Percentiles rank a stretch among this genome's conserved stretches.
Conservation (phyloP, 768 basidiomycete genomes). For the Amanita phalloides region DNA sequence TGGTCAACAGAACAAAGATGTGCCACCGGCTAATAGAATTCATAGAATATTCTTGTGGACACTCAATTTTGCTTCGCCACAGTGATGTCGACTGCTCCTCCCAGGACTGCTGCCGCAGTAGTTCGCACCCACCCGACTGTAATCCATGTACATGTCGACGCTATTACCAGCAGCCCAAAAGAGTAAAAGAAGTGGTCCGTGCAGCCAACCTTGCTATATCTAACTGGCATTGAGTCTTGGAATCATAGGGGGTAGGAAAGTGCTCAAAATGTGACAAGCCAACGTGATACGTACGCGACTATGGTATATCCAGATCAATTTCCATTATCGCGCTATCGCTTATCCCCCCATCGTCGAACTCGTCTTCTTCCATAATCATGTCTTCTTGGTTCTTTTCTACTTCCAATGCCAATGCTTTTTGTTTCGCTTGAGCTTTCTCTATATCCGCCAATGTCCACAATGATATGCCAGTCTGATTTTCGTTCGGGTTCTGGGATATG, state of each 20-base stretch:
- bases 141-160: slow-evolving; percentile 38
- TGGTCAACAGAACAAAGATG: slow-evolving; percentile 28
- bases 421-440: slow-evolving; percentile 74
- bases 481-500: slow-evolving; percentile 97
- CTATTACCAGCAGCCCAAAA: slow-evolving; percentile 51
- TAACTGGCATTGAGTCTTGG: slow-evolving; percentile 10
- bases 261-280: slow-evolving; percentile 23
- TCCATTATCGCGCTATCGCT: slow-evolving; percentile 52
- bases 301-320: slow-evolving; percentile 35
- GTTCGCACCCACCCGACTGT: slow-evolving; percentile 38
- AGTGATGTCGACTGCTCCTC: slow-evolving; percentile 43
- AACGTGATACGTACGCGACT: not conserved
- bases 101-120: slow-evolving; percentile 33
- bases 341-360: slow-evolving; percentile 61
- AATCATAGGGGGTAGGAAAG: slow-evolving; percentile 22
- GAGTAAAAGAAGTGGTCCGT: slow-evolving; percentile 33
- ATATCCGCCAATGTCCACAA: slow-evolving; percentile 94
- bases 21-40: slow-evolving; percentile 55
- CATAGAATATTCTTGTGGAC: slow-evolving; percentile 43
- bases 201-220: slow-evolving; percentile 8
- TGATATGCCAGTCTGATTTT: slow-evolving; percentile 89
- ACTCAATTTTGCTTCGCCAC: slow-evolving; percentile 34
- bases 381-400: slow-evolving; percentile 29
- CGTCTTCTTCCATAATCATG: slow-evolving; percentile 35
- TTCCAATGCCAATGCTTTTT: slow-evolving; percentile 52